Base-by-base conservation (phyloP, 148 eudicot species). In the Arctostaphylos glauca region DNA sequence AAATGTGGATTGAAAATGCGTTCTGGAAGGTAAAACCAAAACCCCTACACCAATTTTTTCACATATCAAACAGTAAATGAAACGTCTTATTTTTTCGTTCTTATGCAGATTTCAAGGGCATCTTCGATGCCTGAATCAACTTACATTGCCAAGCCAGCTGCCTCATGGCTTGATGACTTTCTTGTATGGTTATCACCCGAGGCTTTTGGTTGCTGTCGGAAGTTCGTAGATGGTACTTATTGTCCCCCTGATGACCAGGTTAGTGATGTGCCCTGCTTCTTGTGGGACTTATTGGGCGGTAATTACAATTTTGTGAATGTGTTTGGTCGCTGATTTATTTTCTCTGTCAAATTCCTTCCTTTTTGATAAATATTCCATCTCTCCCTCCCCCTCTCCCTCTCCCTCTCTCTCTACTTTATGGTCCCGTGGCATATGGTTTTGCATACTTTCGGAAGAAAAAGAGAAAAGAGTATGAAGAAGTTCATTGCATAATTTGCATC, bases 221-320 rank as follows among this genome's bases (percentile, higher is more conserved):
- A 91, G 83, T 92, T 89, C 80, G 81, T 80, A 55, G 87, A 92
- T 88, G 89, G 88, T 23, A 91, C 88, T 82, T 92, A 91, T 84
- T 91, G 93, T 79, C 95, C 95, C 70, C 95, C 95, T 55, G 92
- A 92, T 88, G 95, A 92, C 81, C 95, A 92, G 95, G 95, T 92
- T 82, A 52, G 85, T 87, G 74, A 53, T 73, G 18, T 23, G 56
- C 15, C 48, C 56, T 68, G 52, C 67, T 53, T 12, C n/a, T 44
- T 3, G 4, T 38, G 41, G 70, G 43, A 53, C 23, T 52, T 48
- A 8, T 44, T 6, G 2, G 44, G 68, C 14, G 50, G 25, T 13
- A 6, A 16, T 31, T 67, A 58, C 38, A 19, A 5, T 54, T 52
- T 41, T 23, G 41, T n/a, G 18, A 47, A 38, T 4, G 4, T 76